Conservation (phyloP, 2,329 filamentous ascomycete genomes). For the Cercospora zeina region DNA sequence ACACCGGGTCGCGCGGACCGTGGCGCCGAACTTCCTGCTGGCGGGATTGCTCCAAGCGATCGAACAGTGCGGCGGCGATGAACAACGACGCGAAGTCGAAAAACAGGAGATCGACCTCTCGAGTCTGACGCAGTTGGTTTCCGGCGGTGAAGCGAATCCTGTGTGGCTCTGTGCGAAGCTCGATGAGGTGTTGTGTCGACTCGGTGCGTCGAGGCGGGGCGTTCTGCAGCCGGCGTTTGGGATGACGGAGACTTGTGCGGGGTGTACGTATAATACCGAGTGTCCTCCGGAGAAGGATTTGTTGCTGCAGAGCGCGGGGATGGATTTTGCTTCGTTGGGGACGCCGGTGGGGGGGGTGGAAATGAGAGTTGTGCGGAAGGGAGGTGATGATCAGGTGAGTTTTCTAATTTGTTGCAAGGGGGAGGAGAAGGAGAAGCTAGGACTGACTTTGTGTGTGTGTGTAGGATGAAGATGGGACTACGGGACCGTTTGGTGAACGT, state of each 20-base stretch:
- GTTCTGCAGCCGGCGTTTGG: slow-evolving; percentile 24
- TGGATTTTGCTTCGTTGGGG: slow-evolving; percentile 25
- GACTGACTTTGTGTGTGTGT: neutral
- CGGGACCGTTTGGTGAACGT: slow-evolving; percentile 80
- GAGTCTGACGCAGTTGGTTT: slow-evolving; percentile 36
- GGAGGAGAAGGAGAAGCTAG: no score
- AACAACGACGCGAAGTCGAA: neutral
- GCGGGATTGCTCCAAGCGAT: neutral
- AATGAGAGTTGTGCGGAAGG: neutral
- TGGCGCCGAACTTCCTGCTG: slow-evolving; percentile 50
- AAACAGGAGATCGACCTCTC: neutral
- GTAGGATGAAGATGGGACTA: neutral
- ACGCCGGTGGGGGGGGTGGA: slow-evolving; percentile 8
- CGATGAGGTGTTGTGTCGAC: neutral
- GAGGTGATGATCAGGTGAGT: neutral
- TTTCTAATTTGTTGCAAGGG: no score
- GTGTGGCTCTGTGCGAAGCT: slow-evolving; percentile 13
- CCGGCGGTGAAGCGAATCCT: slow-evolving; percentile 51
- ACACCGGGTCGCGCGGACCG: slow-evolving; percentile 48
- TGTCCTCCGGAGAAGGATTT: slow-evolving; percentile 21
- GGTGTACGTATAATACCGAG: slow-evolving; percentile 24
- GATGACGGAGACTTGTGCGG: slow-evolving; percentile 28
- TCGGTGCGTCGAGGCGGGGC: slow-evolving; percentile 16
- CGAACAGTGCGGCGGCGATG: neutral
- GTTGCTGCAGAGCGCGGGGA: neutral